A percentile compares a stretch with the other conserved stretches of the same genome.
Evolutionary conservation across 768 basidiomycete genomes (phyloP).

Genomic region (Boletellus emodensis): DNA sequence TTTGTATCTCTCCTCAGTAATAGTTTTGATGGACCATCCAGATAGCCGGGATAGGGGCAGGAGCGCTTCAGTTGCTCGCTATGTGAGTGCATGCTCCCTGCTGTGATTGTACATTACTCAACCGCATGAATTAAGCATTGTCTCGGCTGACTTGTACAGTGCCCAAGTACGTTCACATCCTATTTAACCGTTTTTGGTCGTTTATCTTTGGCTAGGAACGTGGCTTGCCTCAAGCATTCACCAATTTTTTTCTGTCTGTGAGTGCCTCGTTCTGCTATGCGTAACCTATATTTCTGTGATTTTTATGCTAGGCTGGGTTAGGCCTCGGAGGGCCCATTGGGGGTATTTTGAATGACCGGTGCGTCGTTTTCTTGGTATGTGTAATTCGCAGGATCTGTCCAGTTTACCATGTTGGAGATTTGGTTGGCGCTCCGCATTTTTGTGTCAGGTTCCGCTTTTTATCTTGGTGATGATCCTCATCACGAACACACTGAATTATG

Average conservation of each 20-base stretch:
- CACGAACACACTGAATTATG: constrained; percentile 58
- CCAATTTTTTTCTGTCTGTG: constrained; percentile 24
- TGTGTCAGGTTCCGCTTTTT: constrained; percentile 68
- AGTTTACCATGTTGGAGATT: constrained; percentile 37
- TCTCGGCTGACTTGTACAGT: constrained; percentile 20
- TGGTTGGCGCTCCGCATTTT: constrained; percentile 76
- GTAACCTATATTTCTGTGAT: too few species aligned
- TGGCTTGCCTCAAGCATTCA: constrained; percentile 42
- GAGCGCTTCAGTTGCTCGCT: constrained; percentile 19
- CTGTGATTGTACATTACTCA: background rate
- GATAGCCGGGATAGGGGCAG: constrained; percentile 22
- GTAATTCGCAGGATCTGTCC: too few species aligned
- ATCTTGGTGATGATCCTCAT: constrained; percentile 41
- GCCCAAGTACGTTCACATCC: constrained; percentile 9
- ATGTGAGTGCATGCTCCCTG: constrained; percentile 6
- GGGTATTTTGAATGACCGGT: constrained; percentile 20
- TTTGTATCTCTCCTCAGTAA: too few species aligned
- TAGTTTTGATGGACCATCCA: too few species aligned
- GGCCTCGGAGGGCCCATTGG: constrained; percentile 24
- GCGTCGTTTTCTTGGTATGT: background rate
- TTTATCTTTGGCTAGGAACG: constrained; percentile 1
- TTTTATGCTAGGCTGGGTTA: constrained; percentile 1
- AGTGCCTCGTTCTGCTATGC: background rate
- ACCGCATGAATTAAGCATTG: constrained; percentile 10
- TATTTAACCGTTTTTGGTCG: background rate